Percentiles rank a stretch among this genome's conserved stretches.
phyloP scores from a whole-genome alignment of 1,284 basidiomycete genomes.

The Coniophora puteana region DNA sequence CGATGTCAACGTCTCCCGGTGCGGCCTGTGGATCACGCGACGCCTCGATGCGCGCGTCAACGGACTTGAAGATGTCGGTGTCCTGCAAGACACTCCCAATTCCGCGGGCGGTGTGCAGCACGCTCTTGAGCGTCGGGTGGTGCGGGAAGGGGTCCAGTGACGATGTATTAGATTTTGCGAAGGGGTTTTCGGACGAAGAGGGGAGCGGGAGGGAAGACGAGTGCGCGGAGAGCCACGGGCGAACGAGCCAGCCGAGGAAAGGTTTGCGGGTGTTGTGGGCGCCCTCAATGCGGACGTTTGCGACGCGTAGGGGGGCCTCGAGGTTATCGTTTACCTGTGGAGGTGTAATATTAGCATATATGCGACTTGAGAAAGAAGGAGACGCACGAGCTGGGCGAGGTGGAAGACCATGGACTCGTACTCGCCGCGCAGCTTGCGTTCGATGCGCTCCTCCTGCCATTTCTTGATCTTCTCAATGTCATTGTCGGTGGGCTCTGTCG shows the following conservation, averaged over 20 bases:
- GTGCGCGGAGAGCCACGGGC: slow-evolving; percentile 42
- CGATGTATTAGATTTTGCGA: too few species aligned
- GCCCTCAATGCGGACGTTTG: slow-evolving; percentile 73
- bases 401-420: slow-evolving; percentile 71
- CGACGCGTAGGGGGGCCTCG: slow-evolving; percentile 22
- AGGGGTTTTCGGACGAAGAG: slow-evolving; percentile 9
- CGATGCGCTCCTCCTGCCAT: slow-evolving; percentile 71
- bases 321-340: slow-evolving; percentile 4
- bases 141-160: slow-evolving; percentile 30
- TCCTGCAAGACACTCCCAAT: slow-evolving; percentile 63
- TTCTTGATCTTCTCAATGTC: slow-evolving; percentile 52
- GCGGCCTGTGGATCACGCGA: slow-evolving; percentile 54
- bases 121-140: slow-evolving; percentile 50
- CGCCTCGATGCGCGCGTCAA: slow-evolving; percentile 72
- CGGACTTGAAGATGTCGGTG: slow-evolving; percentile 72
- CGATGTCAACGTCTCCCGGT: slow-evolving; percentile 79
- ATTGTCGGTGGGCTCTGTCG: slow-evolving; percentile 48
- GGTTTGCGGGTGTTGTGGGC: slow-evolving; percentile 69
- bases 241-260: slow-evolving; percentile 78
- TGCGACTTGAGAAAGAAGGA: too few species aligned
- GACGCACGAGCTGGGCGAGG: slow-evolving; percentile 67
- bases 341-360: too few species aligned
- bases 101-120: slow-evolving; percentile 64
- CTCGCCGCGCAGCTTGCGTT: slow-evolving; percentile 66
- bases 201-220: slow-evolving; percentile 31